Percentiles rank a stretch among this genome's conserved stretches.
phyloP scores from a whole-genome alignment of 2,329 filamentous ascomycete genomes.

The Alternaria arbusti region DNA sequence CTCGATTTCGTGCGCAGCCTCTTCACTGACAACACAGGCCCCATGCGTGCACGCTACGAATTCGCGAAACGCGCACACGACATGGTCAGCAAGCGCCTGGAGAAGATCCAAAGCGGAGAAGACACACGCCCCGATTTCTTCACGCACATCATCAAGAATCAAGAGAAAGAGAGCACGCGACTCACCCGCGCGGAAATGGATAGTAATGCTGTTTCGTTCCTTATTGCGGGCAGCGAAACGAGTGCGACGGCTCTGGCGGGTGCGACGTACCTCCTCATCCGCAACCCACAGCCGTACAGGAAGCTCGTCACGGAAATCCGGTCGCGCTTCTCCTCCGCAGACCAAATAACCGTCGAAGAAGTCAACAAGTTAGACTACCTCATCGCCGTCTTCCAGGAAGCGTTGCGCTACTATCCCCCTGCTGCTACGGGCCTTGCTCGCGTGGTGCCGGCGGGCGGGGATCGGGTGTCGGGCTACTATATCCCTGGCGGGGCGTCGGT shows the following conservation, averaged over 20 bases:
- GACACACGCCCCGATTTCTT: constrained; percentile 35
- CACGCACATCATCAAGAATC: constrained; percentile 30
- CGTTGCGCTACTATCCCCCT: constrained; percentile 36
- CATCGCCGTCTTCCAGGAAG: constrained; percentile 36
- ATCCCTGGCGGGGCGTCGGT: constrained; percentile 35
- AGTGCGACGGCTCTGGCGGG: constrained; percentile 55
- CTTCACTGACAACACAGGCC: constrained; percentile 15
- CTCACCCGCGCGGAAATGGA: constrained; percentile 44
- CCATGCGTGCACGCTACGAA: constrained; percentile 13
- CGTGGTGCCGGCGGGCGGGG: constrained; percentile 31
- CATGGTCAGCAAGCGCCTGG: constrained; percentile 28
- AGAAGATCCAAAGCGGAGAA: constrained; percentile 12
- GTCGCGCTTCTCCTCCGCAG: constrained; percentile 19
- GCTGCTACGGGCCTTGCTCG: constrained; percentile 40
- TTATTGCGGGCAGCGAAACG: constrained; percentile 55
- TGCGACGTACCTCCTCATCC: constrained; percentile 51
- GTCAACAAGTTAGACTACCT: constrained; percentile 37
- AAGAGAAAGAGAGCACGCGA: constrained; percentile 17
- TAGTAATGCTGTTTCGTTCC: constrained; percentile 40
- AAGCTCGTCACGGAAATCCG: constrained; percentile 35
- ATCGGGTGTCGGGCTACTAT: constrained; percentile 32
- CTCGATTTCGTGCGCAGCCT: constrained; percentile 17
- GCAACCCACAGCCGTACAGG: constrained; percentile 17
- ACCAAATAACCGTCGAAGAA: constrained; percentile 34
- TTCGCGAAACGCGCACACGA: constrained; percentile 22